Evolutionary conservation across 345 rosid genomes (phyloP), one percentile per base, ranked within the genome.

Genomic region (Camelina laxa): DNA sequence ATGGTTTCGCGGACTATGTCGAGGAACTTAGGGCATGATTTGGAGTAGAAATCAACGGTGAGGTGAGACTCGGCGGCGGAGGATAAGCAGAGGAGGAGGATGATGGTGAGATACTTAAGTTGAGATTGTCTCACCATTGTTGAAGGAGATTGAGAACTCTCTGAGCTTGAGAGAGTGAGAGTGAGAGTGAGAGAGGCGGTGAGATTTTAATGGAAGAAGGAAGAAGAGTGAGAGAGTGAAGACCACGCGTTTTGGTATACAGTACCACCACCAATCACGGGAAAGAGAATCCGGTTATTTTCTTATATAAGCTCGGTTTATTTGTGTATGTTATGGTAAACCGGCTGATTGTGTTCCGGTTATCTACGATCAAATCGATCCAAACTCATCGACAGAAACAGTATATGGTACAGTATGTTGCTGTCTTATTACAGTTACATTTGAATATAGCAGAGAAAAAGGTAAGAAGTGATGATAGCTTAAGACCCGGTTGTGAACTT

Each of bases 21-120:
- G 76, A 41, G 57, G 82, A 93, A 93, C 44, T 73, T 67, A 0
- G 98, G 98, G 66, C 98, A 93, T 5, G 90, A 68, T 24, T 72
- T 82, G 20, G 87, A 73, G 90, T 93, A 93, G 85, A 80, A 87
- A 67, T 87, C 69, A 20, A 67, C 20, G 66, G 82, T 79, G 19
- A 90, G 80, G 19, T 79, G 84, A 44, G 88, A 82, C 15, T 86
- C 81, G 2, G 35, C 41, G 5, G 76, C 45, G 49, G 24, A 38
- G 12, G 71, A 48, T 2, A 58, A 75, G 13, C 96, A 93, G 68
- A 74, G 3, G 54, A 72, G 17, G 35, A 22, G 0, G 53, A 16
- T 3, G 53, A 17, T 16, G 31, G 48, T 44, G 56, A 51, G 56
- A 51, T 53, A 5, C 9, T 53, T 22, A 6, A 53, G 33, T 13